A percentile compares a stretch with the other conserved stretches of the same genome.
Evolutionary conservation across 2,329 filamentous ascomycete species (phyloP).

Genomic region (Diaporthe citri): DNA sequence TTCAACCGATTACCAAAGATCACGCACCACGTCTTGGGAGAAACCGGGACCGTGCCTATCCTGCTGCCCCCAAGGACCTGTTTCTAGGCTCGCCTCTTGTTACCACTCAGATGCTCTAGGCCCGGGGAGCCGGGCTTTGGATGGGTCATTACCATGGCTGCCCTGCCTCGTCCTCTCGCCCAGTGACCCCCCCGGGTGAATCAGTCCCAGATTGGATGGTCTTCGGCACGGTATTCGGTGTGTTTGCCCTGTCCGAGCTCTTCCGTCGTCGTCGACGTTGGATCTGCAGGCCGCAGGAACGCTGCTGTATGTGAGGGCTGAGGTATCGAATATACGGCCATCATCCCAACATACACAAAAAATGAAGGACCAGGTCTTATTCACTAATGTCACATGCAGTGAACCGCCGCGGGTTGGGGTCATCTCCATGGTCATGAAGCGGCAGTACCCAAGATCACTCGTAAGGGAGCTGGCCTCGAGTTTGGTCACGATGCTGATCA

Average conservation of each 20-base stretch:
- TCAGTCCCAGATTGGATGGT: not conserved
- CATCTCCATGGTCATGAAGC: not conserved
- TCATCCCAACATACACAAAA: not conserved
- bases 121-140: conserved; percentile 9
- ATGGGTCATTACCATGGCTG: not conserved
- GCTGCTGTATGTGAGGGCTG: not conserved
- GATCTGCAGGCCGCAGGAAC: not conserved
- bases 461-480: too few species aligned
- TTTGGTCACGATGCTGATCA: too few species aligned
- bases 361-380: not conserved
- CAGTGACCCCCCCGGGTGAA: not conserved
- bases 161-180: not conserved
- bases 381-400: not conserved
- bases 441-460: not conserved
- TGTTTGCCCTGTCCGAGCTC: not conserved
- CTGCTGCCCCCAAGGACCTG: not conserved
- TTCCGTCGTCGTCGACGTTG: not conserved
- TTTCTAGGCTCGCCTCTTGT: not conserved
- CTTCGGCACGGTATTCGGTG: not conserved
- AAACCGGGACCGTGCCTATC: conserved; percentile 15
- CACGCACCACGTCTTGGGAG: not conserved
- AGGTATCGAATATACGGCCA: not conserved
- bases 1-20: conserved; percentile 4
- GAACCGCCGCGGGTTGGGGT: too few species aligned
- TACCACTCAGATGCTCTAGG: not conserved